Base-by-base conservation (phyloP, 129 eudicot genomes). In the Flaveria linearis region DNA sequence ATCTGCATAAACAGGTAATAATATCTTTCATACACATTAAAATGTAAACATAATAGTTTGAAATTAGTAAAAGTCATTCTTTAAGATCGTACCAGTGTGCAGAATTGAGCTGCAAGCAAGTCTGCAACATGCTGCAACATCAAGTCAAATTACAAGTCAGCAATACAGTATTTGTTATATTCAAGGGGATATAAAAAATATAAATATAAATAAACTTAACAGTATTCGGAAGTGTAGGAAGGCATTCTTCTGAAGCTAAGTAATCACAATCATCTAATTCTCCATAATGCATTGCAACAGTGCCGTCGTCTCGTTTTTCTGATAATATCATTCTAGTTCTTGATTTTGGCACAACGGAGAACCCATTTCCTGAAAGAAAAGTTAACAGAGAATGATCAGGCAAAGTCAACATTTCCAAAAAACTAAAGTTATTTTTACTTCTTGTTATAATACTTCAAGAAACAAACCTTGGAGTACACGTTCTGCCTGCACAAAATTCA, bases 161-260 rank as follows among this genome's bases (percentile, higher is more conserved):
- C 69, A 61, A 56, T 20, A 72, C 46, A 46, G 46, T 16, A 30
- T 28, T 63, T 60, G 28, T 15, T 58, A 60, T 16, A 64, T 64
- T 76, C 51, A 64, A 49, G 64, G n/a, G 23, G 2, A 20, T n/a
- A 61, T 47, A 9, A 46, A 23, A 26, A 74, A 42, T 17, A 36
- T n/a, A 13, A 42, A 23, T 26, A 3, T 46, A 33, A 36, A 15
- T n/a, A 8, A 73, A 82, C 98, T 94, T 80, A 94, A 63, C 98
- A 50, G 98, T 82, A 87, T 87, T 94, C 12, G 97, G 92, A 78
- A 94, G 79, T 46, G 96, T 85, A 71, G 98, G 98, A 72, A 94
- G 93, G 78, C 78, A 82, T 65, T 94, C 96, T 83, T 94, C 97
- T 23, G 84, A 85, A 57, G 91, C 84, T 76, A 84, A 80, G 79